Conservation (phyloP, 768 basidiomycete genomes). For the Lentinula guzmanii region DNA sequence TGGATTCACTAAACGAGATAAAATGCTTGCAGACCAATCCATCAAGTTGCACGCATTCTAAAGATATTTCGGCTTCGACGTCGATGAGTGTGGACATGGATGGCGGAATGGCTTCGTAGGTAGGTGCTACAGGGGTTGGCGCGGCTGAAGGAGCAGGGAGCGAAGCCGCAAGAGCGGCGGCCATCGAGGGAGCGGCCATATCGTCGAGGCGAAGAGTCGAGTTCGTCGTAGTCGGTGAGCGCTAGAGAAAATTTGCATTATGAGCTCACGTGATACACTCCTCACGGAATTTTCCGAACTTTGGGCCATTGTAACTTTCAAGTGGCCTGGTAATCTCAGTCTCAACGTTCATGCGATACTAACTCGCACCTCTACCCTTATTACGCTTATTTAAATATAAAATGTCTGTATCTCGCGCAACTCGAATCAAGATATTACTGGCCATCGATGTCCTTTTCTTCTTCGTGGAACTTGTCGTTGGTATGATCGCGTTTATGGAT, state of each 20-base stretch:
- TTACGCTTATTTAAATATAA: background rate
- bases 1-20: background rate
- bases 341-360: background rate
- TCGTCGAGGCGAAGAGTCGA: conserved; percentile 13
- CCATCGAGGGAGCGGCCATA: conserved; percentile 83
- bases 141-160: conserved; percentile 61
- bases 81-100: conserved; percentile 93
- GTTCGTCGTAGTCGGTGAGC: background rate
- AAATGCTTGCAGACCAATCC: conserved; percentile 57
- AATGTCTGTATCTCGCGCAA: conserved; percentile 56
- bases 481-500: conserved; percentile 24
- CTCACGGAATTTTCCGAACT: too few species aligned
- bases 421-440: conserved; percentile 71
- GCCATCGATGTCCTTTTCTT: conserved; percentile 86
- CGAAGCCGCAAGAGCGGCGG: conserved; percentile 84
- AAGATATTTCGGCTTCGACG: conserved; percentile 83
- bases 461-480: conserved; percentile 77
- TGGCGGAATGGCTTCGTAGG: conserved; percentile 83
- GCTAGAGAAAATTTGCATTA: background rate
- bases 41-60: conserved; percentile 78
- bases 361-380: background rate
- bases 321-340: background rate
- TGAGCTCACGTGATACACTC: background rate
- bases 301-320: background rate
- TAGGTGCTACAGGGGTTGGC: conserved; percentile 56